Conservation (phyloP, 345 rosid genomes). For the Boechera divaricarpa region DNA sequence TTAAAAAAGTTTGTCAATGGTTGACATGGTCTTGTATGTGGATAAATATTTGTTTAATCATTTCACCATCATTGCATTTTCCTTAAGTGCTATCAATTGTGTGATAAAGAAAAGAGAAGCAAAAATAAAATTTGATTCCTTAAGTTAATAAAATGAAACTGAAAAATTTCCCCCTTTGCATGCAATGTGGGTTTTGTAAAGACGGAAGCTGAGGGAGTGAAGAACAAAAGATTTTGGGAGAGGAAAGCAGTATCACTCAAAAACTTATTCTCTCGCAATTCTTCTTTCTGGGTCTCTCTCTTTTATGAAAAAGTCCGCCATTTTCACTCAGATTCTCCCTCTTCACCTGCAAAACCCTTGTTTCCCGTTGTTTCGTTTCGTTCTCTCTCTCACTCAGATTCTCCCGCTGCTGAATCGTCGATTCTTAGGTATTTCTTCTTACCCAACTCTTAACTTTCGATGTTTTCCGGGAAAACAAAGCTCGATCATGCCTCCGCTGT, state of each 20-base stretch:
- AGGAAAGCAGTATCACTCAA: not conserved
- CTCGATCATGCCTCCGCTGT: slow-evolving; percentile 14
- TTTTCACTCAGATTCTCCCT: slow-evolving; percentile 36
- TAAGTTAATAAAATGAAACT: not conserved
- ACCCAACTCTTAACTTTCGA: not conserved
- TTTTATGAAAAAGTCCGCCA: slow-evolving; percentile 16
- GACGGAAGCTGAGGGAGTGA: slow-evolving; percentile 10
- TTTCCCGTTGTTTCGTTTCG: slow-evolving; percentile 13
- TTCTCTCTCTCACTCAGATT: not conserved
- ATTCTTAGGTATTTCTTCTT: slow-evolving; percentile 33
- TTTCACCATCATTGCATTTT: not conserved
- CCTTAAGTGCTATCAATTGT: not conserved
- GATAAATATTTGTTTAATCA: not conserved
- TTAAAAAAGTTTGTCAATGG: not conserved
- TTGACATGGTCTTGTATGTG: not conserved
- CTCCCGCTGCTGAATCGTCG: not conserved
- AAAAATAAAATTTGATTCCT: not conserved
- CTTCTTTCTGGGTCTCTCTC: slow-evolving; percentile 18
- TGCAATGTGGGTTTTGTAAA: slow-evolving; percentile 29
- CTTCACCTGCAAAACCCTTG: slow-evolving; percentile 26
- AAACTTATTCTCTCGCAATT: not conserved
- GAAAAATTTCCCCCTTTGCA: slow-evolving; percentile 29
- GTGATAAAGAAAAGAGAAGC: not conserved
- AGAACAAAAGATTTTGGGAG: slow-evolving; percentile 23
- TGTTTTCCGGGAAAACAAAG: not conserved